Conservation (phyloP, 352 stramenopile species). For the Phytophthora cactorum region DNA sequence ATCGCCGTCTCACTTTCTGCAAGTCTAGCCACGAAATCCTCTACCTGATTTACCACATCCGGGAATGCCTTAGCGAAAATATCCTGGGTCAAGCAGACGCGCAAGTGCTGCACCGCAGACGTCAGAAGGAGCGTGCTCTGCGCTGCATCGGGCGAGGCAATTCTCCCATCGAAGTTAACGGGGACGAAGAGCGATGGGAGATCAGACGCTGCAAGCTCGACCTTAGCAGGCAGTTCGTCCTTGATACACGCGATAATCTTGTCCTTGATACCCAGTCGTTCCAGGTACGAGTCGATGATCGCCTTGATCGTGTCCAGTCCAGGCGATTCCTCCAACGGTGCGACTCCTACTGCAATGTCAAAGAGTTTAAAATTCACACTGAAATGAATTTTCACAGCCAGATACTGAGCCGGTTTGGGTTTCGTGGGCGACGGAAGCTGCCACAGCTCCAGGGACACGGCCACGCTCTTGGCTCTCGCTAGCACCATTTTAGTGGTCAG, state of each 20-base stretch:
- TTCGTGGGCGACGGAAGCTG: conserved; percentile 42
- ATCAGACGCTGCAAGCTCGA: conserved; percentile 44
- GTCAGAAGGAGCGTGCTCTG: conserved; percentile 63
- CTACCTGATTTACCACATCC: conserved; percentile 52
- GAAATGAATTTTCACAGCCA: conserved; percentile 78
- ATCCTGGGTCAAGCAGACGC: conserved; percentile 55
- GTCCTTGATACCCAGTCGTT: conserved; percentile 72
- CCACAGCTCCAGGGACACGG: conserved; percentile 76
- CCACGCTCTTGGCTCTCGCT: conserved; percentile 57
- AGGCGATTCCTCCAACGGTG: conserved; percentile 45
- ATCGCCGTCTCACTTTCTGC: conserved; percentile 39
- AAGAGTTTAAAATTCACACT: conserved; percentile 79
- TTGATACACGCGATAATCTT: conserved; percentile 74
- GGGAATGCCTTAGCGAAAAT: conserved; percentile 63
- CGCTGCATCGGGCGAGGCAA: conserved; percentile 39
- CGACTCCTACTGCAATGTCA: conserved; percentile 65
- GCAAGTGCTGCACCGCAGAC: conserved; percentile 64
- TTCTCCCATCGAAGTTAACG: conserved; percentile 62
- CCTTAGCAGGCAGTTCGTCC: conserved; percentile 54
- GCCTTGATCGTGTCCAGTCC: conserved; percentile 52
- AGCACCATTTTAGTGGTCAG: conserved; percentile 76
- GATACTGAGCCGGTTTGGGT: conserved; percentile 52
- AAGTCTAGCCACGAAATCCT: conserved; percentile 60
- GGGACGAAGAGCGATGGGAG: conserved; percentile 62
- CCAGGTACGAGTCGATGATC: conserved; percentile 64